Percentiles rank a stretch among this genome's conserved stretches.
These are phyloP conservation scores for Lolium rigidum DNA, from an alignment of 176 grass and related monocot species.

Conservation along the genomic window DNA sequence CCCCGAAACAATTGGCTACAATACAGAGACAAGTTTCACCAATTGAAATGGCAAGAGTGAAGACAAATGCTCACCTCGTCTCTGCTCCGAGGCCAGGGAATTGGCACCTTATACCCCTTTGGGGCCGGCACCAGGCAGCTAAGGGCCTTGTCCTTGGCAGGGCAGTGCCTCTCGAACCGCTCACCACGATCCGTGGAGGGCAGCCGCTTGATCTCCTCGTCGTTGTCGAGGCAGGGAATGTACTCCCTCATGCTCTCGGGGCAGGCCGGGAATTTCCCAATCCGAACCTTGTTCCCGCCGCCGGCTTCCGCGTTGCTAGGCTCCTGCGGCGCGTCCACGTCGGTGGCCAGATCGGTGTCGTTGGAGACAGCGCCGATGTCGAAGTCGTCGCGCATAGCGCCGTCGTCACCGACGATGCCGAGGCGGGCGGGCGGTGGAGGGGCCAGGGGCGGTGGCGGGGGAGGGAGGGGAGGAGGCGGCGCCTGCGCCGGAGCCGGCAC, in stretches of 20 bases:
- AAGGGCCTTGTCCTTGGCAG: slow-evolving; percentile 63
- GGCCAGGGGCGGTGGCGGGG: slow-evolving; percentile 14
- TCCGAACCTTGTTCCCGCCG: slow-evolving; percentile 8
- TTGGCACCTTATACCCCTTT: slow-evolving; percentile 76
- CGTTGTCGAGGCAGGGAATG: slow-evolving; percentile 92
- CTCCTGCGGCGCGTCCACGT: slow-evolving; percentile 29
- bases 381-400: slow-evolving; percentile 79
- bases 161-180: slow-evolving; percentile 91
- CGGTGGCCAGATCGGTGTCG: slow-evolving; percentile 57
- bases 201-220: slow-evolving; percentile 74
- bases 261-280: slow-evolving; percentile 65
- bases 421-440: slow-evolving; percentile 47
- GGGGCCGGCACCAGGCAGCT: slow-evolving; percentile 75
- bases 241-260: slow-evolving; percentile 80
- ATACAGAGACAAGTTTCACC: not conserved
- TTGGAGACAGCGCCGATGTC: slow-evolving; percentile 48
- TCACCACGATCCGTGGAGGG: slow-evolving; percentile 66
- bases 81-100: slow-evolving; percentile 90
- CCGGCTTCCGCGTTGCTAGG: not conserved
- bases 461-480: slow-evolving; percentile 32
- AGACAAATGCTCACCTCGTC: slow-evolving; percentile 70
- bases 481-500: not conserved
- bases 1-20: not conserved
- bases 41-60: slow-evolving; percentile 26
- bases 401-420: slow-evolving; percentile 74